A percentile compares a stretch with the other conserved stretches of the same genome.
Evolutionary conservation across 1,139 yeast genomes (phyloP).

Genomic region (Yamadazyma conglobata): DNA sequence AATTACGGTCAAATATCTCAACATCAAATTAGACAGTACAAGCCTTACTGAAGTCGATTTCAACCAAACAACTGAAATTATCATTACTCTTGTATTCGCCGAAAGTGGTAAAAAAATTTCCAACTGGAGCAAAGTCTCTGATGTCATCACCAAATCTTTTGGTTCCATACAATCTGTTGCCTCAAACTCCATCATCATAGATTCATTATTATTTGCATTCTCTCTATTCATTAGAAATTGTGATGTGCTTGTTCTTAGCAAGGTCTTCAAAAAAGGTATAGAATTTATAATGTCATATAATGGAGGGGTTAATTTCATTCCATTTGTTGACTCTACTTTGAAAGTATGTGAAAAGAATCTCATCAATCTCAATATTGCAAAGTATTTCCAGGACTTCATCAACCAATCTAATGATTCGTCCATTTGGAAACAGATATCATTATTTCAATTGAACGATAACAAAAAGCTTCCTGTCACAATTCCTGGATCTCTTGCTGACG

Average conservation of each 20-base stretch:
- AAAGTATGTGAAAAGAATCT: slow-evolving; percentile 44
- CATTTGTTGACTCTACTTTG: slow-evolving; percentile 48
- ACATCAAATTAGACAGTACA: slow-evolving; percentile 7
- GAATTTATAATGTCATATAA: slow-evolving; percentile 29
- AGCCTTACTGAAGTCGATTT: slow-evolving; percentile 1
- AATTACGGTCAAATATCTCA: slow-evolving; percentile 22
- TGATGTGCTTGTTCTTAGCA: slow-evolving; percentile 48
- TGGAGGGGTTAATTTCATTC: slow-evolving; percentile 37
- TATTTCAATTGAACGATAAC: slow-evolving; percentile 9
- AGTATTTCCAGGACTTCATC: slow-evolving; percentile 49
- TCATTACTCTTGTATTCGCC: slow-evolving; percentile 51
- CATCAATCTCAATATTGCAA: slow-evolving; percentile 41
- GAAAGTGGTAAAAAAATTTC: slow-evolving; percentile 65
- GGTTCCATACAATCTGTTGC: not conserved
- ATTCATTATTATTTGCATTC: slow-evolving; percentile 39
- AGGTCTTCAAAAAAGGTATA: slow-evolving; percentile 42
- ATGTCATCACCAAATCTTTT: slow-evolving; percentile 10
- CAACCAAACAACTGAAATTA: slow-evolving; percentile 23
- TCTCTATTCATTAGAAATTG: slow-evolving; percentile 57
- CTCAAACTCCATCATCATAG: slow-evolving; percentile 16
- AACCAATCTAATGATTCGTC: slow-evolving; percentile 21
- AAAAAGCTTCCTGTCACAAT: slow-evolving; percentile 8
- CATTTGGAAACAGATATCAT: slow-evolving; percentile 13
- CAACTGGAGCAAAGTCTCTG: slow-evolving; percentile 35
- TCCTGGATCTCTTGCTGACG: slow-evolving; percentile 2